These are phyloP conservation scores for Zygosaccharomyces sapae DNA, from an alignment of 1,139 yeast genomes.

Conservation along the genomic window DNA sequence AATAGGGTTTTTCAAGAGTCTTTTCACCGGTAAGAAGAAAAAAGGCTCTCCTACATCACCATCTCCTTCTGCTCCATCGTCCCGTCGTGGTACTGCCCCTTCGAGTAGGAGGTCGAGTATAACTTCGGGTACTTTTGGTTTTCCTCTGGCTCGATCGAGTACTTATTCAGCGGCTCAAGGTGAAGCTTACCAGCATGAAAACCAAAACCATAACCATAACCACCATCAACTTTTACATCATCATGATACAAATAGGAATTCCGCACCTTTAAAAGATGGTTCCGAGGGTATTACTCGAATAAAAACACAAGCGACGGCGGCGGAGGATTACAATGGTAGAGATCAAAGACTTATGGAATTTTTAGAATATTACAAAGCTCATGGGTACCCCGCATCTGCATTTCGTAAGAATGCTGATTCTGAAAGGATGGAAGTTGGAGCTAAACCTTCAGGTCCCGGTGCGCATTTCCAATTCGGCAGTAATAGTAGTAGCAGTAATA, in stretches of 20 bases:
- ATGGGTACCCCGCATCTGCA: constrained; percentile 34
- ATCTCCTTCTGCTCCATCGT: constrained; percentile 8
- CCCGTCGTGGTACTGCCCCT: constrained; percentile 8
- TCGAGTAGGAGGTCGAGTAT: constrained; percentile 10
- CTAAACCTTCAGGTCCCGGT: constrained; percentile 3
- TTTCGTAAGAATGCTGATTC: constrained; percentile 21
- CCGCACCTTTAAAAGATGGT: constrained; percentile 4
- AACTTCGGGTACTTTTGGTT: constrained; percentile 8
- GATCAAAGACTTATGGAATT: constrained; percentile 61
- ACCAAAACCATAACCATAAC: constrained; percentile 4
- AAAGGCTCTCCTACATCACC: constrained; percentile 9
- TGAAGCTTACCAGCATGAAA: constrained; percentile 14
- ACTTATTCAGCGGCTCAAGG: constrained; percentile 16
- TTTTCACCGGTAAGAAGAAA: constrained; percentile 39
- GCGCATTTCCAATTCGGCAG: constrained; percentile 17
- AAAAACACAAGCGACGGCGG: background rate
- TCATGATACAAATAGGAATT: background rate
- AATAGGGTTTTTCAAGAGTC: constrained; percentile 36
- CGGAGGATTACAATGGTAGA: constrained; percentile 22
- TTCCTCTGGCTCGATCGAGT: constrained; percentile 14
- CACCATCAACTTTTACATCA: background rate
- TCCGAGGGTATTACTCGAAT: background rate
- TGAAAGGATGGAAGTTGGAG: constrained; percentile 1
- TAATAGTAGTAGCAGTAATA: constrained; percentile 5
- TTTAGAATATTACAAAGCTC: constrained; percentile 46